phyloP scores from a whole-genome alignment of 805 yeast genomes.

The Kluyveromyces starmeri region DNA sequence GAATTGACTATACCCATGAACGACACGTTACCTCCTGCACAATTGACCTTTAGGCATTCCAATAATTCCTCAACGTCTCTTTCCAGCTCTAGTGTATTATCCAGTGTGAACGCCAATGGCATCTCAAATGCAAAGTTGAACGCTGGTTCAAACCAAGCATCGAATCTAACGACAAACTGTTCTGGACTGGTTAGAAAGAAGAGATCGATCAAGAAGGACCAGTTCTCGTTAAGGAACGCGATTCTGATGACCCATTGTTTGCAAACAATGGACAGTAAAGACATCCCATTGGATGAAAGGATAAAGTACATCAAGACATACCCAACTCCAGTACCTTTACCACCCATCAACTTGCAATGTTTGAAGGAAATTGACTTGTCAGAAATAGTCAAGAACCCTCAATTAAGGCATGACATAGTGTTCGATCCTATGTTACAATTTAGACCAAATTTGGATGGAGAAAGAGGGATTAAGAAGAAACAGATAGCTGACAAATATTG shows the following conservation, averaged over 20 bases:
- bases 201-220: conserved; percentile 2
- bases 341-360: conserved; percentile 77
- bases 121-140: too few species aligned
- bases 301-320: conserved; percentile 15
- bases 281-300: conserved; percentile 21
- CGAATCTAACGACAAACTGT: neutral
- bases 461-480: conserved; percentile 74
- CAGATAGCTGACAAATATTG: conserved; percentile 73
- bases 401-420: conserved; percentile 82
- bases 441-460: conserved; percentile 86
- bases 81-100: too few species aligned
- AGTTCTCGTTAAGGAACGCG: conserved; percentile 11
- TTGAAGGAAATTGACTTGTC: conserved; percentile 80
- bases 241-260: conserved; percentile 14
- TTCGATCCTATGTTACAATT: conserved; percentile 90
- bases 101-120: too few species aligned
- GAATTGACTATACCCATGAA: neutral
- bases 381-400: conserved; percentile 86
- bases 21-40: conserved; percentile 1
- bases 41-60: conserved; percentile 2
- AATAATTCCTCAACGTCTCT: conserved; percentile 1
- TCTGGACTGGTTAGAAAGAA: conserved; percentile 2
- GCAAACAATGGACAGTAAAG: conserved; percentile 9
- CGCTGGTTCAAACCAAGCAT: neutral
- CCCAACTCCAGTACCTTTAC: conserved; percentile 41